A percentile compares a stretch with the other conserved stretches of the same genome.
phyloP scores from a whole-genome alignment of 75 land plant genomes.

The Cunninghamia lanceolata region DNA sequence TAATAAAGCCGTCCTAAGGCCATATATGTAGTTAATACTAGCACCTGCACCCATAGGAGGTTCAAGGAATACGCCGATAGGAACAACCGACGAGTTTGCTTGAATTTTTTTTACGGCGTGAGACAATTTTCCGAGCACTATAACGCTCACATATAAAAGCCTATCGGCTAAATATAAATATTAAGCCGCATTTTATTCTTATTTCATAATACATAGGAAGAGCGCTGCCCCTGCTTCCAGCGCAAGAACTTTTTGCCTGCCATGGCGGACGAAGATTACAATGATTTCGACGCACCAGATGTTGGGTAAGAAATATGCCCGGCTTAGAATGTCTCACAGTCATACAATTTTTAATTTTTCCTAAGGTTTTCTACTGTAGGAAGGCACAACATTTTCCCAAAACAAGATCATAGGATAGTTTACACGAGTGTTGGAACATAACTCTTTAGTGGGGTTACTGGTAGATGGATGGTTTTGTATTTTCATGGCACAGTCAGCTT shows the following conservation, averaged over 20 bases:
- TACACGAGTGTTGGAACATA: too few relatives aligned
- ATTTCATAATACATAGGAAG: not conserved
- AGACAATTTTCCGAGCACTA: too few relatives aligned
- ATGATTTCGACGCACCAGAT: constrained; percentile 36
- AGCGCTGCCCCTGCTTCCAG: not conserved
- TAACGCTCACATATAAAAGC: too few relatives aligned
- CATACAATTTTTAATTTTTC: not conserved
- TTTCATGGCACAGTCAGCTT: not conserved
- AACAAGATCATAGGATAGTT: too few relatives aligned
- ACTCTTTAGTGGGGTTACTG: not conserved
- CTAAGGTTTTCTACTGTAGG: not conserved
- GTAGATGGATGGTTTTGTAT: not conserved
- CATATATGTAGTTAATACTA: too few relatives aligned
- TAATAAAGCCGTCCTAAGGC: too few relatives aligned
- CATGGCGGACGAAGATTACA: constrained; percentile 50
- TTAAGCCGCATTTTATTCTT: too few relatives aligned
- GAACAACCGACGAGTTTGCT: too few relatives aligned
- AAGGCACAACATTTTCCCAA: not conserved
- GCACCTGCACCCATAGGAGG: too few relatives aligned
- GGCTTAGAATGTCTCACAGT: not conserved
- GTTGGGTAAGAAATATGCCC: not conserved
- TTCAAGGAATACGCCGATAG: too few relatives aligned
- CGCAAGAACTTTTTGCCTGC: not conserved
- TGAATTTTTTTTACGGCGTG: too few relatives aligned
- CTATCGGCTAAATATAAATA: too few relatives aligned